Evolutionary conservation across 805 yeast species (phyloP).

Genomic region (Wickerhamomyces alni): DNA sequence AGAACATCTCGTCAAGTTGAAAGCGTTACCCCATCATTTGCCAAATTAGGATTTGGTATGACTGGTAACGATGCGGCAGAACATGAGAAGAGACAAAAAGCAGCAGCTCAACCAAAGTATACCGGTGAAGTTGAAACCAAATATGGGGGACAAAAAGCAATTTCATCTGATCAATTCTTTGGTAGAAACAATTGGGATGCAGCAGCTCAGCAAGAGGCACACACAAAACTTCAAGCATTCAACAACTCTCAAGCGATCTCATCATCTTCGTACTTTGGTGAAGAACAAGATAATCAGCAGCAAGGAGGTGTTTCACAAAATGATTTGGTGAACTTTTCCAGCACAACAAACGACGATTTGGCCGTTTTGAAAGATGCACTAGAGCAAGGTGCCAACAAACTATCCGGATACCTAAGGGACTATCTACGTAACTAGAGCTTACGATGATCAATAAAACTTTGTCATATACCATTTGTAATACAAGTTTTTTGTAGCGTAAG

Average conservation of each 20-base stretch:
- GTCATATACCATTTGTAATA: too few species aligned
- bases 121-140: slow-evolving; percentile 72
- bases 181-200: slow-evolving; percentile 85
- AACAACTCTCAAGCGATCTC: slow-evolving; percentile 88
- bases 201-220: slow-evolving; percentile 72
- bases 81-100: slow-evolving; percentile 35
- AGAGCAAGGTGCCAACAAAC: slow-evolving; percentile 88
- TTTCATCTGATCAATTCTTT: slow-evolving; percentile 91
- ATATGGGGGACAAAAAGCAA: slow-evolving; percentile 87
- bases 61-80: slow-evolving; percentile 52
- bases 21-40: slow-evolving; percentile 61
- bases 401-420: slow-evolving; percentile 82
- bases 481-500: too few species aligned
- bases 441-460: too few species aligned
- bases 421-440: slow-evolving; percentile 45
- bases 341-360: slow-evolving; percentile 83
- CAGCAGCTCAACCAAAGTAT: slow-evolving; percentile 53
- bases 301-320: slow-evolving; percentile 27
- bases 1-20: slow-evolving; percentile 24
- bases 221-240: slow-evolving; percentile 71
- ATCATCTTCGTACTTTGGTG: slow-evolving; percentile 88
- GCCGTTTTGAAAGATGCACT: slow-evolving; percentile 85
- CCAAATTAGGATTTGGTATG: slow-evolving; percentile 90
- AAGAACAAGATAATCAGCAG: slow-evolving; percentile 50
- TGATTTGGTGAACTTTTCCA: slow-evolving; percentile 61